phyloP scores from a whole-genome alignment of 176 grass and related monocot species.

The Echinochloa phyllopogon region DNA sequence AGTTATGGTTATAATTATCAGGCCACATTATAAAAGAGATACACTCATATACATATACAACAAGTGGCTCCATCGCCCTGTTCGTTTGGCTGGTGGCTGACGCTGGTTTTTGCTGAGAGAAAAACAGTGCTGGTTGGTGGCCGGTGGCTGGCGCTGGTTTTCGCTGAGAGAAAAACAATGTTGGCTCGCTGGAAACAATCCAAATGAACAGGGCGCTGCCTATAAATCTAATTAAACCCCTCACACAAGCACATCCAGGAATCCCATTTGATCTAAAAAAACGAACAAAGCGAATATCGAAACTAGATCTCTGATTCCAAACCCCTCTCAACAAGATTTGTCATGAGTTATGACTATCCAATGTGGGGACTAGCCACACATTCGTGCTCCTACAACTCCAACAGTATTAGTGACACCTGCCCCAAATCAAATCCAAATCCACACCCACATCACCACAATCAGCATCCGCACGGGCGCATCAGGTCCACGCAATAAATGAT shows the following conservation, averaged over 20 bases:
- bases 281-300: background rate
- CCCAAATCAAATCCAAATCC: background rate
- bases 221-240: background rate
- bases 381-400: background rate
- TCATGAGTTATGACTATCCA: slow-evolving; percentile 1
- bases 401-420: background rate
- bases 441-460: background rate
- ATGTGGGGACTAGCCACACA: background rate
- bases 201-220: no score
- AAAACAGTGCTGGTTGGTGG: no score
- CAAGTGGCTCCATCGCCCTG: no score
- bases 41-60: background rate
- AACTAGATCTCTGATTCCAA: background rate
- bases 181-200: no score
- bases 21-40: background rate
- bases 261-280: background rate
- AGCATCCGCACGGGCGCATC: background rate
- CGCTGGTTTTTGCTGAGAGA: no score
- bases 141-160: no score
- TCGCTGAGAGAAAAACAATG: no score
- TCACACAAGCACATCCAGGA: background rate
- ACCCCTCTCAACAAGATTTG: background rate
- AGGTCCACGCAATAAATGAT: slow-evolving; percentile 28
- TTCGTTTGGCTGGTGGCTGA: no score
- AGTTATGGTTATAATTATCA: background rate